These are phyloP conservation scores for Peronospora destructor DNA, from an alignment of 352 stramenopile species.

Conservation along the genomic window DNA sequence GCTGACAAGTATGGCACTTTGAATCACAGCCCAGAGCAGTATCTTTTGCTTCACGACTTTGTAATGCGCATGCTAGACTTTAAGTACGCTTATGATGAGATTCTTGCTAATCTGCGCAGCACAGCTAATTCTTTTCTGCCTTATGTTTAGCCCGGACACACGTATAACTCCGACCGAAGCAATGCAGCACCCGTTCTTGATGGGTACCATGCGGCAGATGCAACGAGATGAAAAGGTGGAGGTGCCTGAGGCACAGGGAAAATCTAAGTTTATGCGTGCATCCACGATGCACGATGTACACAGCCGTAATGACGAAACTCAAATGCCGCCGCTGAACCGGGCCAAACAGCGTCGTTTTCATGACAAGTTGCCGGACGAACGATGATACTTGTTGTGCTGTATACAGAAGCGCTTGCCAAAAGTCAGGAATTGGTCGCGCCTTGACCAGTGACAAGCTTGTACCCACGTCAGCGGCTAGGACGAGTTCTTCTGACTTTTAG, in stretches of 20 bases:
- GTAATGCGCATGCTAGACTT: constrained; percentile 93
- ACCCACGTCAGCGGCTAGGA: neutral
- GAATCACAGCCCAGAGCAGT: constrained; percentile 79
- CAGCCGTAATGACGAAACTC: constrained; percentile 24
- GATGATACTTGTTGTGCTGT: constrained; percentile 23
- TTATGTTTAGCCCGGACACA: constrained; percentile 50
- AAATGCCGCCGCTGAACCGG: constrained; percentile 35
- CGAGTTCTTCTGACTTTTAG: neutral
- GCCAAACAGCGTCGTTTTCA: constrained; percentile 42
- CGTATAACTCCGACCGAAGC: constrained; percentile 90
- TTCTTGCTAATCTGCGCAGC: neutral
- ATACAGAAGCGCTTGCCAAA: constrained; percentile 12
- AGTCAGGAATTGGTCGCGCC: neutral
- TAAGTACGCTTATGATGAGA: constrained; percentile 51
- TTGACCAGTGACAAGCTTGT: constrained; percentile 1
- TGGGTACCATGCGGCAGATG: constrained; percentile 26
- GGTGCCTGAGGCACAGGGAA: constrained; percentile 30
- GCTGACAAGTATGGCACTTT: constrained; percentile 35
- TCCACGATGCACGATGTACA: constrained; percentile 38
- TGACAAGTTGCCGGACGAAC: constrained; percentile 32
- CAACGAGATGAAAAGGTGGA: constrained; percentile 35
- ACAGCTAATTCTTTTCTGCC: constrained; percentile 4
- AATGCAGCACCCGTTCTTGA: constrained; percentile 91
- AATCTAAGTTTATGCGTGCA: constrained; percentile 44
- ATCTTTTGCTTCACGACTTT: constrained; percentile 91